These are phyloP conservation scores for Boletus rufocinnamomeus DNA, from an alignment of 768 basidiomycete species.

Conservation along the genomic window DNA sequence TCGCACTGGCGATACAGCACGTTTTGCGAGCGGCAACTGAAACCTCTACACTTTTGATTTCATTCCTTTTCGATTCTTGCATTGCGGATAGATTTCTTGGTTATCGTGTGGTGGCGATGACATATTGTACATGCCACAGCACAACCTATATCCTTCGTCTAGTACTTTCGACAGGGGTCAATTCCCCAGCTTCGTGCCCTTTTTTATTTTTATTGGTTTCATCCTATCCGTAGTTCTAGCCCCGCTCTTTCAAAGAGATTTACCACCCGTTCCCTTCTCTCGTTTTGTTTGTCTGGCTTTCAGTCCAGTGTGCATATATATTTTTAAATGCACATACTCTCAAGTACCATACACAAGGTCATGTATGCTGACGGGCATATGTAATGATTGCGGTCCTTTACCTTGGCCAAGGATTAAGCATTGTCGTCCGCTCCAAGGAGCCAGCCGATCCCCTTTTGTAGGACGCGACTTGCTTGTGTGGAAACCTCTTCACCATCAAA, in stretches of 20 bases:
- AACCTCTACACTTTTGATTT: slow-evolving; percentile 14
- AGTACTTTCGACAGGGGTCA: slow-evolving; percentile 7
- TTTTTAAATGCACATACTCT: slow-evolving; percentile 21
- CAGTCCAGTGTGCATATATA: slow-evolving; percentile 30
- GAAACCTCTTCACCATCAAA: slow-evolving; percentile 63
- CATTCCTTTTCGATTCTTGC: slow-evolving; percentile 15
- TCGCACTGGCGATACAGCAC: slow-evolving; percentile 63
- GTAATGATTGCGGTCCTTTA: slow-evolving; percentile 14
- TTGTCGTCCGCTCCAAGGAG: slow-evolving; percentile 82
- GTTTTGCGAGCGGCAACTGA: slow-evolving; percentile 54
- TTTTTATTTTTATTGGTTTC: slow-evolving; percentile 32
- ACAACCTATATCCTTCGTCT: slow-evolving; percentile 16
- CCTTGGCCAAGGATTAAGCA: slow-evolving; percentile 2
- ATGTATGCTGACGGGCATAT: slow-evolving; percentile 19
- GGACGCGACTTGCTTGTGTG: slow-evolving; percentile 70
- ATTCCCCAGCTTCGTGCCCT: background rate
- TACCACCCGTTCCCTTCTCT: slow-evolving; percentile 4
- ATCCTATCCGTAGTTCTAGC: slow-evolving; percentile 30
- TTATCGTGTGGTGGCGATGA: slow-evolving; percentile 15
- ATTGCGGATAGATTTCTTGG: slow-evolving; percentile 22
- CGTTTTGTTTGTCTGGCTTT: slow-evolving; percentile 31
- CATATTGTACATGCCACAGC: slow-evolving; percentile 13
- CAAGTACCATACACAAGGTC: slow-evolving; percentile 18
- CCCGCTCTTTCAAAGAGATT: slow-evolving; percentile 25
- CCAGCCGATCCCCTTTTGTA: slow-evolving; percentile 95